phyloP scores from a whole-genome alignment of 1,284 basidiomycete species.

The Marasmius tenuissimus region DNA sequence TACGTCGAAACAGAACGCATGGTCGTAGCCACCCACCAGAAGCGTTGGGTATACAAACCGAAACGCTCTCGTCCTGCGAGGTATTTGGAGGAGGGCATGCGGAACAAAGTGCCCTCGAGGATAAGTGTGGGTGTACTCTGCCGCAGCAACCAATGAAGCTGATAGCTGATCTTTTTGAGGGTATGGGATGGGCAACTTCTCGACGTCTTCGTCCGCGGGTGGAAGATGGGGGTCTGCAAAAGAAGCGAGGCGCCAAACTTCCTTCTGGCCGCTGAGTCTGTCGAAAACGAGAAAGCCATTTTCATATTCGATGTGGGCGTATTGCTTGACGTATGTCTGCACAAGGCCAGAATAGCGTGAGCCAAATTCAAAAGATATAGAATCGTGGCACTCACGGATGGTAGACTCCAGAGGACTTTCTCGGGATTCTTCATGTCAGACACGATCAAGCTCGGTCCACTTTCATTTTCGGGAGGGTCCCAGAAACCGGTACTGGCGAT shows the following conservation, averaged over 20 bases:
- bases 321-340: conserved; percentile 52
- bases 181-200: conserved; percentile 23
- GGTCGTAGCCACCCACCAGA: conserved; percentile 40
- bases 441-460: conserved; percentile 36
- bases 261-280: conserved; percentile 51
- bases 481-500: conserved; percentile 52
- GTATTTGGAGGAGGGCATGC: conserved; percentile 52
- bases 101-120: conserved; percentile 53
- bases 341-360: neutral
- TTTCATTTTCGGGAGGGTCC: no score
- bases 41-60: conserved; percentile 69
- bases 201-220: conserved; percentile 25
- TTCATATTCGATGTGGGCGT: conserved; percentile 75
- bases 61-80: conserved; percentile 53
- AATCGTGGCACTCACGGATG: conserved; percentile 31
- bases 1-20: conserved; percentile 63
- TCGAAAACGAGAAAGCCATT: conserved; percentile 72
- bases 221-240: neutral
- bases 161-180: conserved; percentile 38
- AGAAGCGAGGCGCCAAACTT: conserved; percentile 61
- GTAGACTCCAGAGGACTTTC: conserved; percentile 55
- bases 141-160: conserved; percentile 21
- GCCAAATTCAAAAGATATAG: neutral
- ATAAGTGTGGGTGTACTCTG: conserved; percentile 9
- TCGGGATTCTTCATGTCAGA: conserved; percentile 47